Evolutionary conservation across 768 basidiomycete genomes (phyloP), one percentile per base, ranked within the genome.

Genomic region (Coprinellus aureogranulatus): DNA sequence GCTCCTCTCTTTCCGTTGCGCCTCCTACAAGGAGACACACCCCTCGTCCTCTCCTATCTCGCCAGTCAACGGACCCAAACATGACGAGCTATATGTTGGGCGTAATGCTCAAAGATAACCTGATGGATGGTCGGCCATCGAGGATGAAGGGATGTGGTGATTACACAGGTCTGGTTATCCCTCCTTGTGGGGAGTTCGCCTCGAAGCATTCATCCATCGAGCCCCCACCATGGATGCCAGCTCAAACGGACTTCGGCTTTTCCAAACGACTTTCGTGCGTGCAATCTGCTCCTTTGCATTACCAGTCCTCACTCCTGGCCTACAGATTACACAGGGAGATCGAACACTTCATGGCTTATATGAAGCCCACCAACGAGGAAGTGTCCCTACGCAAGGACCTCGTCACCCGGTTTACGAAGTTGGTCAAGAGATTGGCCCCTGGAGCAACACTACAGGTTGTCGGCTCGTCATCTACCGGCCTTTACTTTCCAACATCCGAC

Each of bases 401-500:
- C 16, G 59, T 67, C n/a, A 18, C 50, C 18, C 63, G 68, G 20
- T 67, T 69, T 47, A 62, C 57, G 1, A 27, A n/a, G 20, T 61
- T 67, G 3, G 58, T 67, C n/a, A 40, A 18, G 31, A 60, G 59
- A 25, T 60, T 62, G 26, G 50, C 31, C 1, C 45, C 52, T 16
- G 50, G 49, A n/a, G 63, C 59, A 12, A 60, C 61, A 0, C 64
- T 65, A 2, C 55, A 48, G 6, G 59, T 63, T 12, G 63, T 67
- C 20, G 68, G 68, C 48, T 68, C 67, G 4, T 65, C 56, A 37
- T 65, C 64, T 14, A 67, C 67, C 4, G 68, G 65, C 18, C 62
- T 69, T 6, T 64, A 58, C 53, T 54, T 65, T 22, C 68, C 68
- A 2, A 67, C 62, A 1, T 69, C 68, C 27, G 68, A 67, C 55